Evolutionary conservation across 2,329 filamentous ascomycete species (phyloP).

Genomic region (Cryphonectria parasitica): DNA sequence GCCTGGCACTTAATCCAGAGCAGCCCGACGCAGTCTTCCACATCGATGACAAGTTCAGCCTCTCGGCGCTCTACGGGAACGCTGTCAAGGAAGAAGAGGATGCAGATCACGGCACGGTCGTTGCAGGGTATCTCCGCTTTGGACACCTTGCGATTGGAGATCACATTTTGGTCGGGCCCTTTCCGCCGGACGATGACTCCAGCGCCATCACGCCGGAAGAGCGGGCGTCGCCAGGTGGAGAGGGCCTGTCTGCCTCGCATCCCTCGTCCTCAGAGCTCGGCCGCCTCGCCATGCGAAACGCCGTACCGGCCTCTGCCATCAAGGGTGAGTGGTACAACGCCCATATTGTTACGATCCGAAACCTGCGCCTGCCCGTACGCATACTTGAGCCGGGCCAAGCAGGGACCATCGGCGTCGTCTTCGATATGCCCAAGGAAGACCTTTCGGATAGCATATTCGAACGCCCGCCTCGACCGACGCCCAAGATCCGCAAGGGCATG

Average conservation of each 20-base stretch:
- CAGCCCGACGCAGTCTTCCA: constrained; percentile 75
- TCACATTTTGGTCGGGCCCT: constrained; percentile 78
- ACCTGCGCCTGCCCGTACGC: constrained; percentile 81
- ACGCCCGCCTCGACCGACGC: constrained; percentile 37
- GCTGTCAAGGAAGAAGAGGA: constrained; percentile 45
- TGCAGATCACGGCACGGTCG: constrained; percentile 66
- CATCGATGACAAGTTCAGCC: constrained; percentile 85
- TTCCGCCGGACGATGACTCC: constrained; percentile 60
- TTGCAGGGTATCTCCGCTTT: constrained; percentile 83
- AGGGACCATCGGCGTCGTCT: constrained; percentile 81
- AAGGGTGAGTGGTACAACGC: constrained; percentile 79
- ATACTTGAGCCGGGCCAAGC: constrained; percentile 80
- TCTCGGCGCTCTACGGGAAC: constrained; percentile 65
- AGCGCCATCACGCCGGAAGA: constrained; percentile 48
- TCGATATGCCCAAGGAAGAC: constrained; percentile 49
- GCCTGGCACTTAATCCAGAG: constrained; percentile 59
- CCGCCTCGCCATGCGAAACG: constrained; percentile 56
- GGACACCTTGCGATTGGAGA: constrained; percentile 80
- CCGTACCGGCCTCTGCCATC: constrained; percentile 54
- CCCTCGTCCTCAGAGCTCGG: constrained; percentile 57
- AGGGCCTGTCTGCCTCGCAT: constrained; percentile 57
- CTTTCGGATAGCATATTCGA: constrained; percentile 38
- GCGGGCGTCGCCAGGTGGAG: constrained; percentile 50
- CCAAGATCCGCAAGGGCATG: constrained; percentile 77
- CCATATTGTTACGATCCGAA: constrained; percentile 82